These are phyloP conservation scores for Cocos nucifera DNA, from an alignment of 176 grass and related monocot species.

Conservation along the genomic window DNA sequence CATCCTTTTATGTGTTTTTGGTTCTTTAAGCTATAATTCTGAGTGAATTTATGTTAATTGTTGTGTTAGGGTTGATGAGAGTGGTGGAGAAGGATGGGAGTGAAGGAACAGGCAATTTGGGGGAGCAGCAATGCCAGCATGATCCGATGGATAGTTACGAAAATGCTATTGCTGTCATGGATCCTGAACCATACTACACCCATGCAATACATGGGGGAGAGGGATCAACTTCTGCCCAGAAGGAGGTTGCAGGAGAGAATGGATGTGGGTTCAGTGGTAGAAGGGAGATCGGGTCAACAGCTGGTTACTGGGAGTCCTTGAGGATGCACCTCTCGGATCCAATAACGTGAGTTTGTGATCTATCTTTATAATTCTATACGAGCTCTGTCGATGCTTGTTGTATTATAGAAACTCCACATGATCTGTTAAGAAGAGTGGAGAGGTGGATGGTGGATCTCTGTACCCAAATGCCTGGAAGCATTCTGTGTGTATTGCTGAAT, in stretches of 20 bases:
- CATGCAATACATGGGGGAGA: constrained; percentile 12
- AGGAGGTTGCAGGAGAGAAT: constrained; percentile 33
- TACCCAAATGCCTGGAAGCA: no score
- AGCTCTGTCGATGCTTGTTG: no score
- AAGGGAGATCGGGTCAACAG: constrained; percentile 38
- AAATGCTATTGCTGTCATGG: constrained; percentile 5
- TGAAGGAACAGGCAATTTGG: constrained; percentile 13
- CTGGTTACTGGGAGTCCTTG: constrained; percentile 47
- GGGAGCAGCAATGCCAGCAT: constrained; percentile 21
- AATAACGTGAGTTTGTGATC: constrained; percentile 33
- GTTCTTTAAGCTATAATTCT: constrained; percentile 4
- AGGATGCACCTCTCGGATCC: constrained; percentile 60
- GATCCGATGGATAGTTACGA: constrained; percentile 2
- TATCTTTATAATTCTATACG: background rate
- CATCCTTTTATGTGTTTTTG: background rate
- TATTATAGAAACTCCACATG: no score
- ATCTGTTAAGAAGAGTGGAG: no score
- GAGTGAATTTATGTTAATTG: constrained; percentile 1
- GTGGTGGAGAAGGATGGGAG: constrained; percentile 9
- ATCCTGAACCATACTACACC: constrained; percentile 16
- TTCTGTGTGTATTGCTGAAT: no score
- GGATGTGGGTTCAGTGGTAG: constrained; percentile 41
- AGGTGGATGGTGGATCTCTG: no score
- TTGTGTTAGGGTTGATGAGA: constrained; percentile 9
- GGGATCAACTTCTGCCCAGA: constrained; percentile 15